These are phyloP conservation scores for Hypoxylon sp. DNA, from an alignment of 2,329 filamentous ascomycete genomes.

Conservation along the genomic window DNA sequence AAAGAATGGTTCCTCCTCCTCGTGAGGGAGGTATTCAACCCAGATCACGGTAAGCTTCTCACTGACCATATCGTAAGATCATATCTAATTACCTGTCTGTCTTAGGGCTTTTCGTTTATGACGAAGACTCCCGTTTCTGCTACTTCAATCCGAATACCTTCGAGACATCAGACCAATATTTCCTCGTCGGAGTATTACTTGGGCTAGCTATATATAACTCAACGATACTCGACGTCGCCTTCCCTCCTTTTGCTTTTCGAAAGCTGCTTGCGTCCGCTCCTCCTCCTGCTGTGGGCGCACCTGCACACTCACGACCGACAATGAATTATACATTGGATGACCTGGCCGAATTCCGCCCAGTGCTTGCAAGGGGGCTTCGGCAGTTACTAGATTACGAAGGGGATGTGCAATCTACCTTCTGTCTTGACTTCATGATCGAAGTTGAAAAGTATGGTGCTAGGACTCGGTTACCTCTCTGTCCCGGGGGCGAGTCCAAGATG, in stretches of 20 bases:
- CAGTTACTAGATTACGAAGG: constrained; percentile 86
- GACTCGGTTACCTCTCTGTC: constrained; percentile 76
- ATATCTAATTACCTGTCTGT: constrained; percentile 18
- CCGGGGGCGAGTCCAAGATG: constrained; percentile 76
- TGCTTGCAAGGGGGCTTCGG: constrained; percentile 79
- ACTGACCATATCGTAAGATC: background rate
- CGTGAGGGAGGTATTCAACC: constrained; percentile 90
- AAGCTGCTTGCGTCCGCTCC: constrained; percentile 85
- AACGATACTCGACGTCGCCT: constrained; percentile 87
- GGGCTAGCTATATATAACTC: constrained; percentile 95
- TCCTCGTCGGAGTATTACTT: constrained; percentile 87
- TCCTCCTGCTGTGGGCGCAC: constrained; percentile 65
- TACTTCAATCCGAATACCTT: constrained; percentile 94
- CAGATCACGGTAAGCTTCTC: constrained; percentile 78
- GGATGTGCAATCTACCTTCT: constrained; percentile 83
- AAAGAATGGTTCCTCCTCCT: constrained; percentile 97
- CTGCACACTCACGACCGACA: constrained; percentile 67
- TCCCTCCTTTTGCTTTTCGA: constrained; percentile 90
- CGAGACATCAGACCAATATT: constrained; percentile 92
- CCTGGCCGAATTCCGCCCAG: constrained; percentile 83
- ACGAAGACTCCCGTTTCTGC: constrained; percentile 89
- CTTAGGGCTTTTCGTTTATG: constrained; percentile 88
- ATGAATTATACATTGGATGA: constrained; percentile 85
- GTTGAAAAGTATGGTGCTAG: constrained; percentile 80
- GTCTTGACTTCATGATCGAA: constrained; percentile 83